Conservation (phyloP, 2,329 filamentous ascomycete species). For the Microdochium nivale region DNA sequence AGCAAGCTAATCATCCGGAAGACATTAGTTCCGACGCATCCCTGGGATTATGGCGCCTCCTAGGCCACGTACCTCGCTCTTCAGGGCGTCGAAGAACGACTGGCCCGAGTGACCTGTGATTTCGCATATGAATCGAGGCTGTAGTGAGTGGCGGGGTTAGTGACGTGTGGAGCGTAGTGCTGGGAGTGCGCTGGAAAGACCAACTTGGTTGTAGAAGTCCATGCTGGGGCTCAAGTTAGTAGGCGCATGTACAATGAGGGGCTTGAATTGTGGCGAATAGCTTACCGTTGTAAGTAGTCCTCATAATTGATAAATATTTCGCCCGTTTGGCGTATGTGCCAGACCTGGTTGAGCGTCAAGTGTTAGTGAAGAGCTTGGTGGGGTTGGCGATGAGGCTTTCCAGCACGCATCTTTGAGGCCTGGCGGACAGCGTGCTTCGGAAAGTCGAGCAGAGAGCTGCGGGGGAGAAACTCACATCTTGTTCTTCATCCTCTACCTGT, state of each 20-base stretch:
- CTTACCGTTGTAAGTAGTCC: constrained; percentile 74
- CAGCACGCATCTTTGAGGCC: too few species aligned
- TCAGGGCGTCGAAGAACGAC: constrained; percentile 85
- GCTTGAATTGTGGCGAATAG: constrained; percentile 4
- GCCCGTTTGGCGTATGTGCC: constrained; percentile 81
- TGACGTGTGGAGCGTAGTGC: background rate
- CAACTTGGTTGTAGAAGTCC: constrained; percentile 88
- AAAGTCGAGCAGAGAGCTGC: constrained; percentile 2
- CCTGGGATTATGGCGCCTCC: background rate
- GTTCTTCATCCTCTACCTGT: constrained; percentile 68
- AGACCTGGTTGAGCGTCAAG: constrained; percentile 54
- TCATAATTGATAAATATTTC: constrained; percentile 89
- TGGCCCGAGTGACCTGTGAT: constrained; percentile 89
- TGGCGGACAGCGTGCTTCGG: background rate
- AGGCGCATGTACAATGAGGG: constrained; percentile 1
- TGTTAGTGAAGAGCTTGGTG: constrained; percentile 6
- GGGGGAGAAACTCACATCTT: constrained; percentile 55
- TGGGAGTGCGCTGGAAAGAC: constrained; percentile 12
- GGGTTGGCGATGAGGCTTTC: too few species aligned
- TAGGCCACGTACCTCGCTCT: constrained; percentile 67
- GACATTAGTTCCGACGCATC: background rate
- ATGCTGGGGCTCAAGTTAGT: constrained; percentile 47
- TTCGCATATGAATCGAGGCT: constrained; percentile 89
- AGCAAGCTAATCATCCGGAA: constrained; percentile 42
- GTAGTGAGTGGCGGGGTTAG: constrained; percentile 10